Base-by-base conservation (phyloP, 2,329 filamentous ascomycete species). In the Penicillium glabrum region DNA sequence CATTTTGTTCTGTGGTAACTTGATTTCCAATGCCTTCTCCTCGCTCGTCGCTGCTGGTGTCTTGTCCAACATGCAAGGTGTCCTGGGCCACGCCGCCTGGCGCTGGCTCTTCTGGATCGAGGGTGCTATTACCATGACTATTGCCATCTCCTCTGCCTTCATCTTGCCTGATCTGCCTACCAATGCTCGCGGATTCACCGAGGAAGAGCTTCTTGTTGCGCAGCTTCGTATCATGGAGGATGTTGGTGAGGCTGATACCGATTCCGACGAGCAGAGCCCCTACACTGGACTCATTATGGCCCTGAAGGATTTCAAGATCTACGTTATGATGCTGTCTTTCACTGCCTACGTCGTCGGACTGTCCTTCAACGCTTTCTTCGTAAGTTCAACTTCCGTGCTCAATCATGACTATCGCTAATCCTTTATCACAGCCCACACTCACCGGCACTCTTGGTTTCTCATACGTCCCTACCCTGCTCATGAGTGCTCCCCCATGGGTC, bases 281-380 rank as follows among this genome's bases (percentile, higher is more conserved):
- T 81, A 84, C 58, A 78, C 79, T 9, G 85, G 85, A 86, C 29
- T 74, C 3, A 35, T 81, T 51, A 83, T 87, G 80, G 83, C 84
- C 0, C 66, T 86, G 49, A 84, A 82, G 69, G 86, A 88, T 59
- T 16, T 74, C 61, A 87, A 87, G 75, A 84, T 86, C 59, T 88
- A 86, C 65, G 65, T 87, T 58, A 83, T 87, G 82, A 86, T 86
- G 79, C 54, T 87, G 7, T 84, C 83, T 1, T 82, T 86, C 56
- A 84, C 82, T 3, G 82, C 83, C 3, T 86, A 86, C 59, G 83
- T 86, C 8, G 77, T 86, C 6, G 84, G 84, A 3, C 69, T 79
- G 39, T 82, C 82, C 0, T 85, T 85, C 69, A 85, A 85, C 61
- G 82, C 82, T 41, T 86, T 84, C 69, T 85, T 85, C 70, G 66